Percentiles rank a stretch among this genome's conserved stretches.
phyloP scores from a whole-genome alignment of 805 yeast species.

The Isabelozyma heimii region DNA sequence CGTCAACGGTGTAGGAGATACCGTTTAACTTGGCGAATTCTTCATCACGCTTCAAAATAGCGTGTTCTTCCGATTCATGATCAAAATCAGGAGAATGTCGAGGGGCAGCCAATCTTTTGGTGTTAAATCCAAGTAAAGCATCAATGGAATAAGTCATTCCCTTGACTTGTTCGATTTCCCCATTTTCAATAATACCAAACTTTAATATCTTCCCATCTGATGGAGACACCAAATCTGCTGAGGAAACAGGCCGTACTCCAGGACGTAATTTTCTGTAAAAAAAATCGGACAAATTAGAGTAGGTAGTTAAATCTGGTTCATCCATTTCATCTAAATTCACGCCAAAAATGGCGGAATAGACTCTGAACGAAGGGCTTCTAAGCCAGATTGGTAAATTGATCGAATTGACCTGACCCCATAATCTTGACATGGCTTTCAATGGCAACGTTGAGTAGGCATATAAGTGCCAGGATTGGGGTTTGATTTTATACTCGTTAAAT shows the following conservation, averaged over 20 bases:
- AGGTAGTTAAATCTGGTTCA: constrained; percentile 73
- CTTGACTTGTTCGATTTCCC: constrained; percentile 94
- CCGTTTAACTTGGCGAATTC: constrained; percentile 81
- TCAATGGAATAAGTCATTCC: constrained; percentile 92
- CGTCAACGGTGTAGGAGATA: constrained; percentile 66
- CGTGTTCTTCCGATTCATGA: constrained; percentile 37
- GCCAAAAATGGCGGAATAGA: constrained; percentile 80
- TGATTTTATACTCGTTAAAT: constrained; percentile 40
- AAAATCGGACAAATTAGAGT: constrained; percentile 82
- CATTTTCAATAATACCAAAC: constrained; percentile 75
- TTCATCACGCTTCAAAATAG: constrained; percentile 51
- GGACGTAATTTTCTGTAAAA: constrained; percentile 81
- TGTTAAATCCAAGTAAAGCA: constrained; percentile 73
- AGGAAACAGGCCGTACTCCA: constrained; percentile 73
- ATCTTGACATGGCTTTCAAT: constrained; percentile 80
- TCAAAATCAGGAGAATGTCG: constrained; percentile 47
- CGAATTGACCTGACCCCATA: constrained; percentile 92
- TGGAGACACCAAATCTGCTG: constrained; percentile 75
- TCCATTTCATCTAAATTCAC: constrained; percentile 87
- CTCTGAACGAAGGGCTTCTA: constrained; percentile 73
- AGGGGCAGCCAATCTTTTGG: constrained; percentile 53
- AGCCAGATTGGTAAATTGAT: constrained; percentile 85
- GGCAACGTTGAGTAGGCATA: constrained; percentile 90
- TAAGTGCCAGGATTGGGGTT: constrained; percentile 83
- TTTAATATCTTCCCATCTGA: constrained; percentile 90